Evolutionary conservation across 352 stramenopile genomes (phyloP).

Genomic region (Globisporangium middletonii): DNA sequence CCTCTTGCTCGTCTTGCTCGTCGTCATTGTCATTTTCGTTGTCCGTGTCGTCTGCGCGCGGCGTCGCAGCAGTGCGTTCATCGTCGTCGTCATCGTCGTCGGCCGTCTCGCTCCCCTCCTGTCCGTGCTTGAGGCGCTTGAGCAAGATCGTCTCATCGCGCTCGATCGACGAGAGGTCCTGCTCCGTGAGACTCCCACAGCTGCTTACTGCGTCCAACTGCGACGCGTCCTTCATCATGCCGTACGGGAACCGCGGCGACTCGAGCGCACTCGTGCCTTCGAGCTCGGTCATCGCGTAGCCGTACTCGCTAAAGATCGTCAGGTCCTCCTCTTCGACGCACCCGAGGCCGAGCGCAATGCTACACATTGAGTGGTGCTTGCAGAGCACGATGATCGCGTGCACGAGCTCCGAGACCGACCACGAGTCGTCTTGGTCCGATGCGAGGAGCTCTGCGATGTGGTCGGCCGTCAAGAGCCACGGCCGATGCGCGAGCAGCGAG

Average conservation of each 20-base stretch:
- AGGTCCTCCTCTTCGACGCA: constrained; percentile 77
- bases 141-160: constrained; percentile 65
- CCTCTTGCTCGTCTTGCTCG: constrained; percentile 21
- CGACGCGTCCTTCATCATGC: constrained; percentile 14
- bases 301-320: constrained; percentile 56
- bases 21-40: constrained; percentile 19
- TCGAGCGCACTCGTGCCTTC: constrained; percentile 4
- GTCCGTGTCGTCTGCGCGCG: constrained; percentile 13
- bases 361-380: constrained; percentile 77
- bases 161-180: constrained; percentile 69
- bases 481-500: constrained; percentile 75
- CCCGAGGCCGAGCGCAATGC: constrained; percentile 69
- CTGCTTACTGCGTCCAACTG: constrained; percentile 26
- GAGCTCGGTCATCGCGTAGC: constrained; percentile 22
- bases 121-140: constrained; percentile 52
- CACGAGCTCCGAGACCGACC: constrained; percentile 83
- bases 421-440: constrained; percentile 71
- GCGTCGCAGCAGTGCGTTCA: neutral
- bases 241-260: constrained; percentile 18
- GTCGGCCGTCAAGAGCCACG: constrained; percentile 74
- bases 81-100: constrained; percentile 44
- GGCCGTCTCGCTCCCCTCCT: constrained; percentile 57
- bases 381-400: constrained; percentile 84
- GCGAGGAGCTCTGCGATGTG: constrained; percentile 71
- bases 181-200: constrained; percentile 38